Evolutionary conservation across 805 yeast genomes (phyloP), one percentile per base, ranked within the genome.

Genomic region (Metschnikowia sp.): DNA sequence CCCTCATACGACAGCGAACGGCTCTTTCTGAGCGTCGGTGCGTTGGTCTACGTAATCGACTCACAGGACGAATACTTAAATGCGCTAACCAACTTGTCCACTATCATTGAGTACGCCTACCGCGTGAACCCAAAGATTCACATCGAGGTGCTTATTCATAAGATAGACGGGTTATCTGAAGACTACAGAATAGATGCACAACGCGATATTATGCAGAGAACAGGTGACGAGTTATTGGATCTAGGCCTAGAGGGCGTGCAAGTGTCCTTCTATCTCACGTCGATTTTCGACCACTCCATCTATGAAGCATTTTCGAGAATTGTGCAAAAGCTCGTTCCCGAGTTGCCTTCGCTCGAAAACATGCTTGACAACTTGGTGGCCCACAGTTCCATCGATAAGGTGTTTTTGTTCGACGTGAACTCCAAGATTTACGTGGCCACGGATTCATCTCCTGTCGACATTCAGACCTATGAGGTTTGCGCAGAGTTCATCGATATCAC

Each of bases 401-500:
- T 94, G 15, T 94, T 91, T 59, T 65, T 94, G 48, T 92, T 94
- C 59, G 99, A 94, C 62, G 82, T 92, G 26, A 87, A 88, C 60
- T 86, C 96, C 13, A 94, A 94, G 63, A 88, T 94, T 18, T 94
- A 92, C 62, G 90, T 92, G 41, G 97, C 97, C 5, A 92, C 98
- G 0, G 99, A 94, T 64, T 87, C 96, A 0, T 83, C 91, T 2
- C 97, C 98, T 0, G 96, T 92, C 35, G 98, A 92, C 67, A 86
- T 89, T 36, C 96, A 90, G 61, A 88, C 95, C 0, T 94, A 94
- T 63, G 97, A 94, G 64, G 96, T 92, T 2, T 94, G 98, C 66
- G 95, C 97, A 0, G 98, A 94, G 61, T 94, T 94, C 61, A 92
- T 94, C 39, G 98, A 94, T 64, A 94, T 92, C 12, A 84, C 96